Evolutionary conservation across 2,329 filamentous ascomycete genomes (phyloP).

Genomic region (Lachnellula occidentalis): DNA sequence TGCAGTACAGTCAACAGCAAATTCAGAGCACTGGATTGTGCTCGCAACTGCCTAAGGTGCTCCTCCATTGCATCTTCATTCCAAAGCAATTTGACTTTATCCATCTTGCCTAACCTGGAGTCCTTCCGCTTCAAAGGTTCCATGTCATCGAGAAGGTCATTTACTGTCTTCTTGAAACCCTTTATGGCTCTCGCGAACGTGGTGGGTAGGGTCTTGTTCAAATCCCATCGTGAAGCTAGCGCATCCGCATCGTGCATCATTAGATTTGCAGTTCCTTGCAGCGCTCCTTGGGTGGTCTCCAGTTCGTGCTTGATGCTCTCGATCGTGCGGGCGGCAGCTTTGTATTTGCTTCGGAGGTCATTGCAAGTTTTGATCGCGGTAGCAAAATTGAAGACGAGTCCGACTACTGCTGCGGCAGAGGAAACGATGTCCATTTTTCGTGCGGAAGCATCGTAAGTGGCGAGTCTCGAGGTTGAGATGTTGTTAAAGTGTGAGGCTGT

Average conservation of each 20-base stretch:
- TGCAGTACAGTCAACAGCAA: constrained; percentile 10
- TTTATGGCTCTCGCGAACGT: constrained; percentile 6
- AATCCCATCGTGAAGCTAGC: constrained; percentile 11
- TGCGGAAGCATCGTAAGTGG: neutral
- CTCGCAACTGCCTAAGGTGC: constrained; percentile 4
- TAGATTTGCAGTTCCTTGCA: constrained; percentile 8
- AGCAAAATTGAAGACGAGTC: constrained; percentile 11
- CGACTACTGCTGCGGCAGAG: constrained; percentile 10
- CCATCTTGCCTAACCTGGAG: neutral
- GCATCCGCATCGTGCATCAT: constrained; percentile 13
- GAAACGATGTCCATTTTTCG: constrained; percentile 8
- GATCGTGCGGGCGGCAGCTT: constrained; percentile 7
- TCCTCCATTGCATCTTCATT: constrained; percentile 11
- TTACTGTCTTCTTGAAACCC: constrained; percentile 2
- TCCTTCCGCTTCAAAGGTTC: neutral
- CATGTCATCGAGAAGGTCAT: constrained; percentile 2
- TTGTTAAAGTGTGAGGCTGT: neutral
- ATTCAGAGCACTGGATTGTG: constrained; percentile 8
- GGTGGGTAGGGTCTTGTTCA: neutral
- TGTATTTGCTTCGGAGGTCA: constrained; percentile 6
- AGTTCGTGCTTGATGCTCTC: constrained; percentile 5
- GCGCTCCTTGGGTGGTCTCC: constrained; percentile 6
- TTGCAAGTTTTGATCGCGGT: constrained; percentile 11
- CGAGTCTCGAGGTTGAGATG: neutral
- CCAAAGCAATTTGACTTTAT: constrained; percentile 11